phyloP scores from a whole-genome alignment of 1,284 basidiomycete species.

The Irpex sp. region DNA sequence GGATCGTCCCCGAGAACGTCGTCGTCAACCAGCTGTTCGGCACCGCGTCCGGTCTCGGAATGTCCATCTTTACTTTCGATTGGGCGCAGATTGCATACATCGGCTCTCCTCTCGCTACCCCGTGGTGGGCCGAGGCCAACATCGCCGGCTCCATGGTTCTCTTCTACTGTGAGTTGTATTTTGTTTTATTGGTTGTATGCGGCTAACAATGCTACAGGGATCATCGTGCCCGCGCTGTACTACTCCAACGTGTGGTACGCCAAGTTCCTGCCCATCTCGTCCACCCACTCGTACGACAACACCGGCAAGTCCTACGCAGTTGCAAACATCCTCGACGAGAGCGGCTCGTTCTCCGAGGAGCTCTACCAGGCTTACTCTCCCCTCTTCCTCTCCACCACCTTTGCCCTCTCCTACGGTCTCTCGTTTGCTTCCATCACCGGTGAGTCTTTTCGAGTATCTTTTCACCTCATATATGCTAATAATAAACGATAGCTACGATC shows the following conservation, averaged over 20 bases:
- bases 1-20: constrained; percentile 47
- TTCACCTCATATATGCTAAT: background rate
- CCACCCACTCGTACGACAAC: constrained; percentile 55
- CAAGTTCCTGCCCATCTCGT: constrained; percentile 51
- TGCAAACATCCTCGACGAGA: constrained; percentile 44
- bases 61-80: constrained; percentile 43
- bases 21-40: constrained; percentile 40
- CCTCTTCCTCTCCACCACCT: constrained; percentile 62
- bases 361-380: constrained; percentile 57
- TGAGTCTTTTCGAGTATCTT: background rate
- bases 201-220: constrained; percentile 41
- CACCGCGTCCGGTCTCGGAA: constrained; percentile 38
- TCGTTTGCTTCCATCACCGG: constrained; percentile 57
- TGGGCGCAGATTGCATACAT: constrained; percentile 49
- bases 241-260: constrained; percentile 45
- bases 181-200: constrained; percentile 23
- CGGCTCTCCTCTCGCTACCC: constrained; percentile 59
- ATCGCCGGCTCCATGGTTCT: constrained; percentile 53
- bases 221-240: constrained; percentile 58
- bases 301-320: constrained; percentile 55
- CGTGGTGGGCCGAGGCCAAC: constrained; percentile 56
- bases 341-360: constrained; percentile 44
- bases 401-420: constrained; percentile 62
- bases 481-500: constrained; percentile 33
- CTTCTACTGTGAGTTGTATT: constrained; percentile 48